phyloP scores from a whole-genome alignment of 2,329 filamentous ascomycete genomes.

The Aureobasidium sp. region DNA sequence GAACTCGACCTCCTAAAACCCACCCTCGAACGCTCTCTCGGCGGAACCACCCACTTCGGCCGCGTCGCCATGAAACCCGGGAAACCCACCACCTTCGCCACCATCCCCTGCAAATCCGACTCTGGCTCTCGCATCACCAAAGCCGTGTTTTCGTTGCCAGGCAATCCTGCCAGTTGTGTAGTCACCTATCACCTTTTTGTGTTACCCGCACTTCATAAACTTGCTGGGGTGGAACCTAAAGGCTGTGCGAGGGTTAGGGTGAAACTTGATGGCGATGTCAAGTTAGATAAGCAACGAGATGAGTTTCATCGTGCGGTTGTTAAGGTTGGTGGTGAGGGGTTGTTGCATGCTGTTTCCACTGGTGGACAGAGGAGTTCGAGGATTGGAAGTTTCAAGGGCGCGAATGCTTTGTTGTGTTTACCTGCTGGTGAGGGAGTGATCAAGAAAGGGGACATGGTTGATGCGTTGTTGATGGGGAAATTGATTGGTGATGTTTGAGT shows the following conservation, averaged over 20 bases:
- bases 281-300: constrained; percentile 62
- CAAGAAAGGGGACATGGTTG: constrained; percentile 59
- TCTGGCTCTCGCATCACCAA: constrained; percentile 54
- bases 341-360: constrained; percentile 68
- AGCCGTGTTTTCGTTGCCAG: constrained; percentile 80
- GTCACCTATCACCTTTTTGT: constrained; percentile 95
- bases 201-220: constrained; percentile 71
- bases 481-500: constrained; percentile 19
- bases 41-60: constrained; percentile 92
- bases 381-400: constrained; percentile 79
- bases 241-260: constrained; percentile 69
- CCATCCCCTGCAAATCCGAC: too few relatives aligned
- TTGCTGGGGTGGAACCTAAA: constrained; percentile 56
- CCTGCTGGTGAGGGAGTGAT: constrained; percentile 53
- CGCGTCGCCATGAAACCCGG: constrained; percentile 97
- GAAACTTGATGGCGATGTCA: constrained; percentile 60
- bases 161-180: constrained; percentile 86
- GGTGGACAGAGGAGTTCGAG: constrained; percentile 83
- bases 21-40: constrained; percentile 81
- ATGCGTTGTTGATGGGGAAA: constrained; percentile 69
- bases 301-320: constrained; percentile 90
- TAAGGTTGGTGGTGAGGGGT: constrained; percentile 52
- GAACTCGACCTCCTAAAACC: constrained; percentile 95
- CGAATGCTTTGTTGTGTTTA: constrained; percentile 77
- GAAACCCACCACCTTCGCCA: constrained; percentile 95